A percentile compares a stretch with the other conserved stretches of the same genome.
Evolutionary conservation across 2,329 filamentous ascomycete species (phyloP).

Genomic region (Stagonosporopsis tanaceti): DNA sequence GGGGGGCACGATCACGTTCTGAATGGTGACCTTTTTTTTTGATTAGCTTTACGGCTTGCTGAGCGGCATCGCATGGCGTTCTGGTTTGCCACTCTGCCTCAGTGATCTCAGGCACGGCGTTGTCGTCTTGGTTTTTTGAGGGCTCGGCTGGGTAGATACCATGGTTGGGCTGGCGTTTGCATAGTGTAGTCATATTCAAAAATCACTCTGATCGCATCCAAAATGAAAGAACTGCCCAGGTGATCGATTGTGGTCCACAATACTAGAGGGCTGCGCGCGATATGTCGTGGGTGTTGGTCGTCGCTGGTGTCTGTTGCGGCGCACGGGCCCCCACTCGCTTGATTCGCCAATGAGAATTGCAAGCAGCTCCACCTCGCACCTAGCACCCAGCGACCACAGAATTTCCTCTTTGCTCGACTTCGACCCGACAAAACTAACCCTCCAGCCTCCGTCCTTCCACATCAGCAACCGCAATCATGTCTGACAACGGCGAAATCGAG

Average conservation of each 20-base stretch:
- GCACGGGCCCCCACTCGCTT: slow-evolving; percentile 19
- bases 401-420: slow-evolving; percentile 13
- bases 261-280: too few relatives aligned
- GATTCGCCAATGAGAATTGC: slow-evolving; percentile 21
- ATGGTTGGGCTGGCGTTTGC: slow-evolving; percentile 24
- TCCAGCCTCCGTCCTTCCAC: slow-evolving; percentile 34
- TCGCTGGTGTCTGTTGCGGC: neutral
- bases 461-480: slow-evolving; percentile 67
- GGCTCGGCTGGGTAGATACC: slow-evolving; percentile 36
- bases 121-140: slow-evolving; percentile 10
- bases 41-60: slow-evolving; percentile 27
- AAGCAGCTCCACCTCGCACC: neutral
- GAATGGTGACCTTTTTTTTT: slow-evolving; percentile 2
- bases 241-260: too few relatives aligned
- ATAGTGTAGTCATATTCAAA: neutral
- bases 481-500: slow-evolving; percentile 91
- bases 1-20: neutral
- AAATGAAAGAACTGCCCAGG: neutral
- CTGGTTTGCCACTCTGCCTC: slow-evolving; percentile 18
- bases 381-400: slow-evolving; percentile 10
- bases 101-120: slow-evolving; percentile 15
- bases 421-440: slow-evolving; percentile 32
- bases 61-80: slow-evolving; percentile 49
- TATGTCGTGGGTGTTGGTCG: too few relatives aligned
- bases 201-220: too few relatives aligned